Conservation (phyloP, 768 basidiomycete genomes). For the Cubamyces lactineus region DNA sequence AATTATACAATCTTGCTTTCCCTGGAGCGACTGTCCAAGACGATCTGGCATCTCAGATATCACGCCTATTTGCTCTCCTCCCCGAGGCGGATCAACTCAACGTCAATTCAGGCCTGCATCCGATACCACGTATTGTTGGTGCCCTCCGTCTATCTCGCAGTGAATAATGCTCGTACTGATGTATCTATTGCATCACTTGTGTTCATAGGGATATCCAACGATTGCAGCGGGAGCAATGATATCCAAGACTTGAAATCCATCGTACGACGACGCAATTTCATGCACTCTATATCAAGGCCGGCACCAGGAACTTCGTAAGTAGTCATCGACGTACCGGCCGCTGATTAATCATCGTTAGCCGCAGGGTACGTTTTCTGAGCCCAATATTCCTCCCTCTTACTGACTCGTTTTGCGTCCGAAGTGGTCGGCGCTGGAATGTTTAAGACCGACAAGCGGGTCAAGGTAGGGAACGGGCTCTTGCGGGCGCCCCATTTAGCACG, state of each 20-base stretch:
- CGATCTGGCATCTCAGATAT: no score
- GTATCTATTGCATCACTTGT: slow-evolving; percentile 27
- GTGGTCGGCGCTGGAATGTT: neutral
- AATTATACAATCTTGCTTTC: no score
- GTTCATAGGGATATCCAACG: slow-evolving; percentile 46
- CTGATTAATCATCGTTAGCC: slow-evolving; percentile 42
- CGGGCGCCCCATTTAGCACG: slow-evolving; percentile 30
- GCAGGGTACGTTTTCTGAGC: slow-evolving; percentile 31
- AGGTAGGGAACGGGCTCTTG: slow-evolving; percentile 40
- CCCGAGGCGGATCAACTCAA: no score
- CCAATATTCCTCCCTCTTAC: neutral
- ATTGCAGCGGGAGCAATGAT: slow-evolving; percentile 39
- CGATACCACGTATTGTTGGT: no score
- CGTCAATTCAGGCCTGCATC: no score
- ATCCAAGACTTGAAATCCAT: slow-evolving; percentile 35
- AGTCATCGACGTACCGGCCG: slow-evolving; percentile 44
- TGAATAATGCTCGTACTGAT: no score
- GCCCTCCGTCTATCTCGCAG: no score
- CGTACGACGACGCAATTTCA: slow-evolving; percentile 34
- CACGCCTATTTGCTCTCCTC: no score
- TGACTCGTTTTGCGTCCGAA: neutral
- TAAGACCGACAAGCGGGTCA: slow-evolving; percentile 25
- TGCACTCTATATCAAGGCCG: slow-evolving; percentile 37
- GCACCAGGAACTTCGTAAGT: slow-evolving; percentile 42
- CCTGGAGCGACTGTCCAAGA: no score